Percentiles rank a stretch among this genome's conserved stretches.
phyloP scores from a whole-genome alignment of 768 basidiomycete genomes.

The Amanita muscaria region DNA sequence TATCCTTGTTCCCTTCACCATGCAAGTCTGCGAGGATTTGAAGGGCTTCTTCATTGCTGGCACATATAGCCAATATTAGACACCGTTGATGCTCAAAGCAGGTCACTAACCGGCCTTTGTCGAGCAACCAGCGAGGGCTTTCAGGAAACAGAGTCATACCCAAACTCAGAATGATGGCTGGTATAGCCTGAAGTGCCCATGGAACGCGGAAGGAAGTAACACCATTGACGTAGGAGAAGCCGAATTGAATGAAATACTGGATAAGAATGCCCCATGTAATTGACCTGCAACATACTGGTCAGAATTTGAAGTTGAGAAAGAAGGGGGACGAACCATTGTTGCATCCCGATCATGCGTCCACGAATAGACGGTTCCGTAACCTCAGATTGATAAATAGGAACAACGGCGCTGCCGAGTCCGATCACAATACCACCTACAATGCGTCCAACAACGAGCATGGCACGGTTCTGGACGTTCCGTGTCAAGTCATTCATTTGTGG shows the following conservation, averaged over 20 bases:
- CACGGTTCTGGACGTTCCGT: slow-evolving; percentile 51
- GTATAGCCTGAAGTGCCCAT: slow-evolving; percentile 74
- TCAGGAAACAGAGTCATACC: slow-evolving; percentile 67
- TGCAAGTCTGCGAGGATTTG: slow-evolving; percentile 71
- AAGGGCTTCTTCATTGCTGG: slow-evolving; percentile 56
- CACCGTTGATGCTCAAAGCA: too few relatives aligned
- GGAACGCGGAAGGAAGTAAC: slow-evolving; percentile 71
- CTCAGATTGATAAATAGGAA: too few relatives aligned
- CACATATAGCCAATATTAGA: too few relatives aligned
- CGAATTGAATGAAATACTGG: slow-evolving; percentile 70
- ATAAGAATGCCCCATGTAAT: slow-evolving; percentile 76
- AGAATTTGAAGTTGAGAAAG: too few relatives aligned
- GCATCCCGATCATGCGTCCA: slow-evolving; percentile 66
- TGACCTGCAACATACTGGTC: too few relatives aligned
- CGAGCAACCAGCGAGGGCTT: slow-evolving; percentile 64
- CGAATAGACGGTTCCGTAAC: slow-evolving; percentile 65
- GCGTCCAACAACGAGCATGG: slow-evolving; percentile 68
- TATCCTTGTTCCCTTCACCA: slow-evolving; percentile 46
- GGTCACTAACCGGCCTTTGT: too few relatives aligned
- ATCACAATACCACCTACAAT: slow-evolving; percentile 61
- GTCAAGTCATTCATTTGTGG: too few relatives aligned
- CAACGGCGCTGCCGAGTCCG: slow-evolving; percentile 57
- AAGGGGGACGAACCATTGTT: slow-evolving; percentile 77
- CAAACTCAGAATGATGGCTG: slow-evolving; percentile 56
- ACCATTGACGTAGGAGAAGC: slow-evolving; percentile 65